Evolutionary conservation across 2,329 filamentous ascomycete species (phyloP).

Genomic region (Xylaria sp.): DNA sequence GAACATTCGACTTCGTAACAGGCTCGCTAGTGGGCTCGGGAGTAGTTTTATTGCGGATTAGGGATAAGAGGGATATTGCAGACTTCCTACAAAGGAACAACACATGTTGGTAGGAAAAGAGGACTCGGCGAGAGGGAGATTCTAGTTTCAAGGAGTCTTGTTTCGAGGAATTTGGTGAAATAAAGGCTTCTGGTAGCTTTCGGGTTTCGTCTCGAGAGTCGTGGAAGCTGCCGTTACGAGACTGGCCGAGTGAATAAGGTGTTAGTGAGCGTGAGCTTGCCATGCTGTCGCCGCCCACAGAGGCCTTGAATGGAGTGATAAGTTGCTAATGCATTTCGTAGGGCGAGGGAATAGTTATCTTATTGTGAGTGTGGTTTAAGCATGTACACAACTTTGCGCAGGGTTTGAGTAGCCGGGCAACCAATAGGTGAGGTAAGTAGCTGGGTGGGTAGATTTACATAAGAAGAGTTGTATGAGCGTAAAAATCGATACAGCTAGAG

Average conservation of each 20-base stretch:
- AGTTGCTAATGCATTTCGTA: conserved; percentile 16
- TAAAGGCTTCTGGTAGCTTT: conserved; percentile 30
- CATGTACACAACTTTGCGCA: neutral
- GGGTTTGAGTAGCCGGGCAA: neutral
- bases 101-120: conserved; percentile 37
- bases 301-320: neutral
- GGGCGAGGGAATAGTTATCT: conserved; percentile 1
- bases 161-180: conserved; percentile 35
- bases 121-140: conserved; percentile 31
- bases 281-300: conserved; percentile 13
- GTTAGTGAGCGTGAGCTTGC: neutral
- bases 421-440: neutral
- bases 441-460: neutral
- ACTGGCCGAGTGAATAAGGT: neutral
- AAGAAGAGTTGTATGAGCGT: neutral
- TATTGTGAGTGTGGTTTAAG: conserved; percentile 12
- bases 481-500: neutral
- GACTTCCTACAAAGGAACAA: conserved; percentile 17
- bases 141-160: conserved; percentile 15
- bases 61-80: neutral
- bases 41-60: conserved; percentile 1
- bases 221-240: conserved; percentile 2
- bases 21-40: neutral
- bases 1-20: neutral
- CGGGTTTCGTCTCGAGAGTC: conserved; percentile 28